Evolutionary conservation across 2,329 filamentous ascomycete genomes (phyloP).

Genomic region (Didymosphaeria variabile): DNA sequence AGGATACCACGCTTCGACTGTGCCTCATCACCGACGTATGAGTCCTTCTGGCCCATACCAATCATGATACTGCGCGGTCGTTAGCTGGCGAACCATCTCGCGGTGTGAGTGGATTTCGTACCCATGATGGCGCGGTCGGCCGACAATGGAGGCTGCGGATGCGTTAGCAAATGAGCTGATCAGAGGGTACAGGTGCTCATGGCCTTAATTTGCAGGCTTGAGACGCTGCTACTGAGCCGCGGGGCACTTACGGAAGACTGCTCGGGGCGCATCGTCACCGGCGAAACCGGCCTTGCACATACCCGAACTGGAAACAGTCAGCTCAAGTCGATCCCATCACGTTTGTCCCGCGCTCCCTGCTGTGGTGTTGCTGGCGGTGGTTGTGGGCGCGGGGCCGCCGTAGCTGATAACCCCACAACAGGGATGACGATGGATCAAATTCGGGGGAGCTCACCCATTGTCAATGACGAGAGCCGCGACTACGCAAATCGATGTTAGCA

Average conservation of each 20-base stretch:
- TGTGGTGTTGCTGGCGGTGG: constrained; percentile 33
- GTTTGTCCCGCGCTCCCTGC: constrained; percentile 30
- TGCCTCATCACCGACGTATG: constrained; percentile 99
- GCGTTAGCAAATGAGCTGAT: constrained; percentile 38
- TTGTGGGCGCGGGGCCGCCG: constrained; percentile 34
- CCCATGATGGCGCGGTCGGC: constrained; percentile 99
- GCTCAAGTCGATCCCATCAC: constrained; percentile 39
- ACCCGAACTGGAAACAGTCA: constrained; percentile 79
- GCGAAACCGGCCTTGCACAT: constrained; percentile 99
- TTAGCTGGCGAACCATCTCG: constrained; percentile 49
- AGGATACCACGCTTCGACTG: constrained; percentile 99
- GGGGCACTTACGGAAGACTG: constrained; percentile 95
- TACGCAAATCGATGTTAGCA: constrained; percentile 53
- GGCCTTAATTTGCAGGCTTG: constrained; percentile 17
- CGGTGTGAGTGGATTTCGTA: constrained; percentile 64
- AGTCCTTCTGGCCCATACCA: constrained; percentile 99
- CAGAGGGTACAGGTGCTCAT: constrained; percentile 8
- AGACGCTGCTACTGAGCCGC: constrained; percentile 21
- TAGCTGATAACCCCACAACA: constrained; percentile 49
- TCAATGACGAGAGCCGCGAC: constrained; percentile 99
- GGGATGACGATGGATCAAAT: constrained; percentile 46
- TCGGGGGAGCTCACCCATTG: constrained; percentile 91
- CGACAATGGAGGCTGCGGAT: constrained; percentile 91
- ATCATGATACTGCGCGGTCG: constrained; percentile 90
- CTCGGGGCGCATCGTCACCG: constrained; percentile 99